Conservation (phyloP, 805 yeast genomes). For the Geotrichum ghanense region DNA sequence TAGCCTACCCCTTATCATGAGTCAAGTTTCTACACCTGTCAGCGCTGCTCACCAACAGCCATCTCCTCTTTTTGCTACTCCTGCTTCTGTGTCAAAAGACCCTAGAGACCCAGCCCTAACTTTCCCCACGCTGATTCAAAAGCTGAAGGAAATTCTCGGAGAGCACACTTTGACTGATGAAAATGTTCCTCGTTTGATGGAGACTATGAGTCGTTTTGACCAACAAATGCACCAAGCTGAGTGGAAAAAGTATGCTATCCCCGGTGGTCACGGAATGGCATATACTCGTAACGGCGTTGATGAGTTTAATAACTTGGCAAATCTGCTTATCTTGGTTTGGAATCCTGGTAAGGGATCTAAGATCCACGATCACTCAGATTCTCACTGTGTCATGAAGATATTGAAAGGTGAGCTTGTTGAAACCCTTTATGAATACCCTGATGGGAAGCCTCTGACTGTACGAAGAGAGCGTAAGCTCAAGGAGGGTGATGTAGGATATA, state of each 20-base stretch:
- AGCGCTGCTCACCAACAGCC: background rate
- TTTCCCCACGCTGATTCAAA: background rate
- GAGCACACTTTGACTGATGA: slow-evolving; percentile 4
- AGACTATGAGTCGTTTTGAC: slow-evolving; percentile 36
- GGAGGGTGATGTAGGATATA: slow-evolving; percentile 44
- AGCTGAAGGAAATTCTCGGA: background rate
- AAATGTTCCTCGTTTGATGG: slow-evolving; percentile 34
- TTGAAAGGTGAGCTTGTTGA: slow-evolving; percentile 49
- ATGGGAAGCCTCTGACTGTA: slow-evolving; percentile 16
- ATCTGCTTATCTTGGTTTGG: slow-evolving; percentile 59
- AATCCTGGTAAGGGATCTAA: slow-evolving; percentile 51
- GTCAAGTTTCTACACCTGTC: background rate
- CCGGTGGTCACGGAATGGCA: slow-evolving; percentile 25
- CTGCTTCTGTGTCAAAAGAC: background rate
- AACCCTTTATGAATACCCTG: slow-evolving; percentile 42
- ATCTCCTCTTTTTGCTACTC: background rate
- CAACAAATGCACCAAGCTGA: slow-evolving; percentile 33
- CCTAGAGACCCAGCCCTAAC: background rate
- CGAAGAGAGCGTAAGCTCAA: slow-evolving; percentile 20
- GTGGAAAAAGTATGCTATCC: slow-evolving; percentile 48
- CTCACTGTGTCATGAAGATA: slow-evolving; percentile 67
- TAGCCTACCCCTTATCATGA: no score
- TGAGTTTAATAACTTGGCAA: slow-evolving; percentile 60
- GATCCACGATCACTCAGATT: slow-evolving; percentile 66
- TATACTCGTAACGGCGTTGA: slow-evolving; percentile 67